Percentiles rank a stretch among this genome's conserved stretches.
phyloP scores from a whole-genome alignment of 2,329 filamentous ascomycete genomes.

The Fusarium praegraminearum region DNA sequence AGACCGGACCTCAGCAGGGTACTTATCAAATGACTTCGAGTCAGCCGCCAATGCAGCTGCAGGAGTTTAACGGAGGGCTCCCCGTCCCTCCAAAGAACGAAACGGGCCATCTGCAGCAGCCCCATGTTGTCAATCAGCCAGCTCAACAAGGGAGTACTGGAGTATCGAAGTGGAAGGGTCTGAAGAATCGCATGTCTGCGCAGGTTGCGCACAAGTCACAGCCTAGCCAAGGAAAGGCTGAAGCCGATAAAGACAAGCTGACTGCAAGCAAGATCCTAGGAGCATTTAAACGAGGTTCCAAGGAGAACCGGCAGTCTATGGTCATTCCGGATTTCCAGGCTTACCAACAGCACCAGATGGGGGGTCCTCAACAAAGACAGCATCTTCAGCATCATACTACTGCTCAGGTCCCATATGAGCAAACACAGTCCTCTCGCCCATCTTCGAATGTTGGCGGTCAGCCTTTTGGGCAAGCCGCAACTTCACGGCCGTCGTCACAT shows the following conservation, averaged over 20 bases:
- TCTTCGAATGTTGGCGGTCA: conserved; percentile 28
- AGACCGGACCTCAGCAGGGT: conserved; percentile 6
- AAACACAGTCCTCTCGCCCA: conserved; percentile 22
- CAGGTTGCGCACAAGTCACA: conserved; percentile 45
- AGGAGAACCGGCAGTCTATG: conserved; percentile 43
- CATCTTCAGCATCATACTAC: conserved; percentile 22
- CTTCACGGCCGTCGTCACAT: conserved; percentile 30
- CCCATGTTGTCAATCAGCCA: conserved; percentile 19
- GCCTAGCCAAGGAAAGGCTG: conserved; percentile 34
- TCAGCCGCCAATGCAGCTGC: conserved; percentile 37
- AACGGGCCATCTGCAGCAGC: conserved; percentile 13
- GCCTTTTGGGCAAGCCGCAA: conserved; percentile 27
- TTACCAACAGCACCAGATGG: conserved; percentile 41
- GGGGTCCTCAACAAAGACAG: conserved; percentile 26
- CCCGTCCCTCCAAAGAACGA: conserved; percentile 33
- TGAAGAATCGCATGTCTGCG: conserved; percentile 51
- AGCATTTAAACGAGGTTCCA: conserved; percentile 52
- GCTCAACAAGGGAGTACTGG: conserved; percentile 37
- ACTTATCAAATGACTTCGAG: conserved; percentile 28
- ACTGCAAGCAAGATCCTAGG: conserved; percentile 48
- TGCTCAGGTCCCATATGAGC: conserved; percentile 15
- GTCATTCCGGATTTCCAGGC: conserved; percentile 26
- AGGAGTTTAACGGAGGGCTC: conserved; percentile 10
- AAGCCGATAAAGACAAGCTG: conserved; percentile 38
- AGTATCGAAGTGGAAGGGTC: conserved; percentile 52